Evolutionary conservation across 805 yeast species (phyloP).

Genomic region (Ogataea siamensis): DNA sequence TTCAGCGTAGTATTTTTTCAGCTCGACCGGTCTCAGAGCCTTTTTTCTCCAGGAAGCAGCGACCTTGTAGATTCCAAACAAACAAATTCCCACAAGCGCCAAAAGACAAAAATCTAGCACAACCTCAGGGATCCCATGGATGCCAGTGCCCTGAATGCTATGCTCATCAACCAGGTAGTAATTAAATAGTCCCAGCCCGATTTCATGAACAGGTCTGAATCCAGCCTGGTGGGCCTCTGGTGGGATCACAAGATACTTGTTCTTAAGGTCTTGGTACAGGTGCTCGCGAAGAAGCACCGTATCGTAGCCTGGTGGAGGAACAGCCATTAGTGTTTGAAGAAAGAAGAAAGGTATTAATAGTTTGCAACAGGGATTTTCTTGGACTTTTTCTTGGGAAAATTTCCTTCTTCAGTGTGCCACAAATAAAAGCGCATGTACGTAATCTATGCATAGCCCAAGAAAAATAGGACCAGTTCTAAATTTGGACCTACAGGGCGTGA

Average conservation of each 20-base stretch:
- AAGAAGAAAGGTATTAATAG: not conserved
- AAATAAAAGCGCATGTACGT: constrained; percentile 1
- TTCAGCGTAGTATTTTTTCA: not conserved
- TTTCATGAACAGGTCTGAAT: constrained; percentile 30
- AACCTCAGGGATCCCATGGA: constrained; percentile 7
- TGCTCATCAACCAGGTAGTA: constrained; percentile 25
- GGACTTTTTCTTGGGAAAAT: not conserved
- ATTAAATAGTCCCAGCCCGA: constrained; percentile 32
- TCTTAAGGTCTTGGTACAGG: constrained; percentile 28
- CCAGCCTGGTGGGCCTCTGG: constrained; percentile 24
- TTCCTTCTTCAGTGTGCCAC: not conserved
- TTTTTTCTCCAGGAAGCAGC: not conserved
- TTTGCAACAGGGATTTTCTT: not conserved
- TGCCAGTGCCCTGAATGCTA: constrained; percentile 1
- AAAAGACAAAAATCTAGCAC: constrained; percentile 4
- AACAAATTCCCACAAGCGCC: constrained; percentile 1
- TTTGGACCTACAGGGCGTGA: not conserved
- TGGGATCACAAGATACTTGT: constrained; percentile 29
- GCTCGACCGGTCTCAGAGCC: constrained; percentile 5
- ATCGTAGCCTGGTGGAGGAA: constrained; percentile 35
- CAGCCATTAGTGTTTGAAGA: constrained; percentile 24
- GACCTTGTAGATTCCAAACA: constrained; percentile 6
- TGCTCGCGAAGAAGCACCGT: constrained; percentile 36
- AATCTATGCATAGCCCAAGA: constrained; percentile 1
- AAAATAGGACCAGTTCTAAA: not conserved